phyloP scores from a whole-genome alignment of 192 early-diverging fungal genomes.

The Entomortierella parvispora region DNA sequence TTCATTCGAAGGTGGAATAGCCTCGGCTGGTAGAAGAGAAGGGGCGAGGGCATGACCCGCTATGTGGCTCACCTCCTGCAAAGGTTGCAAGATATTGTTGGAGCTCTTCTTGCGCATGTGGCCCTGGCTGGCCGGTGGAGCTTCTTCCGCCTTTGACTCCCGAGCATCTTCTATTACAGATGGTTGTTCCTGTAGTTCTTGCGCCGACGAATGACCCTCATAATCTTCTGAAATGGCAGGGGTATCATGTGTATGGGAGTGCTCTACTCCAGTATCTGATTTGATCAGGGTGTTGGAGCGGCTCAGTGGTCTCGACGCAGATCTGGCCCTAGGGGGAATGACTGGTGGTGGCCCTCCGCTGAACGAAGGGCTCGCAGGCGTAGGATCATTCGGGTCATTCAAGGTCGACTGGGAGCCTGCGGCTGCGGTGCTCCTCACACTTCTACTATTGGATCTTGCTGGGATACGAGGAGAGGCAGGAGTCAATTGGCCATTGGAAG shows the following conservation, averaged over 20 bases:
- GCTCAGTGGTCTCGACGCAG: conserved; percentile 25
- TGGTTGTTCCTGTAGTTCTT: background rate
- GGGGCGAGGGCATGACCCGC: conserved; percentile 8
- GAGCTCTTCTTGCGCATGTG: conserved; percentile 29
- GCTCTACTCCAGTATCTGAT: conserved; percentile 4
- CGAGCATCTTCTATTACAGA: background rate
- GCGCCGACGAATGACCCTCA: conserved; percentile 1
- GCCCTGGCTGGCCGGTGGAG: background rate
- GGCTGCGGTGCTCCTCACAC: background rate
- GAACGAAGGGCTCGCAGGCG: background rate
- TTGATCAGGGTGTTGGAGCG: conserved; percentile 32
- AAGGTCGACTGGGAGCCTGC: conserved; percentile 4
- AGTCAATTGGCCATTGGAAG: conserved; percentile 4
- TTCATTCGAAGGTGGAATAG: background rate
- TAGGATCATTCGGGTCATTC: background rate
- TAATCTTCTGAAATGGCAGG: conserved; percentile 34
- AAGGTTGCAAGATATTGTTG: conserved; percentile 8
- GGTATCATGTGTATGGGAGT: background rate
- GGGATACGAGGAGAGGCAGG: conserved; percentile 24
- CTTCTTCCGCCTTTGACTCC: background rate
- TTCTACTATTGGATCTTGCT: conserved; percentile 46
- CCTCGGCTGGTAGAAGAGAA: conserved; percentile 18
- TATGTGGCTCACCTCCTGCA: background rate
- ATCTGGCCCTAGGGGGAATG: conserved; percentile 24
- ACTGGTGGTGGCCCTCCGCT: conserved; percentile 3